phyloP scores from a whole-genome alignment of 805 yeast species.

The Grigorovia yakushimaensis region DNA sequence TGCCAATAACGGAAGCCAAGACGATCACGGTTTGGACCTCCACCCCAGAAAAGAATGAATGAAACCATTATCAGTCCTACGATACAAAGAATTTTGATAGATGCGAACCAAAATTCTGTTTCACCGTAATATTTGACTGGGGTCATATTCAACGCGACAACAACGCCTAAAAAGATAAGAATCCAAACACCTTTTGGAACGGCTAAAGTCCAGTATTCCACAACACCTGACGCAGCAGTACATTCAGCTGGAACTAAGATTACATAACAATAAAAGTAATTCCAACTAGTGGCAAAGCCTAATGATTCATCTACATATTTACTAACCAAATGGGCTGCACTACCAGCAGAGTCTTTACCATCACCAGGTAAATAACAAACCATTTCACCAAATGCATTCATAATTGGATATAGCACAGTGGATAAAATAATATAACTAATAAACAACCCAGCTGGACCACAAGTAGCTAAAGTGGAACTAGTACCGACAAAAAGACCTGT shows the following conservation, averaged over 20 bases:
- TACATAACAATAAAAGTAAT: conserved; percentile 40
- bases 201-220: conserved; percentile 47
- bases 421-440: conserved; percentile 56
- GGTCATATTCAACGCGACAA: conserved; percentile 38
- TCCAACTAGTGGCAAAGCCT: conserved; percentile 57
- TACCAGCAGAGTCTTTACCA: conserved; percentile 38
- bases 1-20: conserved; percentile 63
- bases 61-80: conserved; percentile 37
- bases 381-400: conserved; percentile 59
- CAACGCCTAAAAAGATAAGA: conserved; percentile 40
- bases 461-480: conserved; percentile 47
- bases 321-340: conserved; percentile 48
- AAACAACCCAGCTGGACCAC: conserved; percentile 67
- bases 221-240: conserved; percentile 54
- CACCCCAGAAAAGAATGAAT: conserved; percentile 41
- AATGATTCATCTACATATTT: conserved; percentile 50
- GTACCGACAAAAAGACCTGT: conserved; percentile 76
- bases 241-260: conserved; percentile 49
- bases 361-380: conserved; percentile 50
- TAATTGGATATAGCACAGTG: conserved; percentile 52
- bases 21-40: conserved; percentile 39
- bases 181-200: conserved; percentile 52
- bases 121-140: conserved; percentile 44
- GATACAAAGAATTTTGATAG: conserved; percentile 37
- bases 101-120: conserved; percentile 32